These are phyloP conservation scores for Phytophthora foliorum DNA, from an alignment of 352 stramenopile genomes.

Conservation along the genomic window DNA sequence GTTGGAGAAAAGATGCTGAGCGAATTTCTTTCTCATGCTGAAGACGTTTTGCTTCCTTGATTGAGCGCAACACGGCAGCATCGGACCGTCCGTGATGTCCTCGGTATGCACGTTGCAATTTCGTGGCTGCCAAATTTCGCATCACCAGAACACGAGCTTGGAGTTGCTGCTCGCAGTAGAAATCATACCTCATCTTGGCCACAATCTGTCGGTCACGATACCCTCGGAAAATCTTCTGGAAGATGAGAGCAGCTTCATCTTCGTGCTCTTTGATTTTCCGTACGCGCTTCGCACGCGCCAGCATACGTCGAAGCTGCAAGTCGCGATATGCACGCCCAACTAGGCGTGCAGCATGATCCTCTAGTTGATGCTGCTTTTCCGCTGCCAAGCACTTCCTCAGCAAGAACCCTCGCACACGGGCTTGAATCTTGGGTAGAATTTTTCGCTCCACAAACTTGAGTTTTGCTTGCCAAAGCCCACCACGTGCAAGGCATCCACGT, in stretches of 20 bases:
- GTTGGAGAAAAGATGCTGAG: slow-evolving; percentile 72
- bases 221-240: slow-evolving; percentile 82
- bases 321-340: slow-evolving; percentile 68
- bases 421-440: slow-evolving; percentile 83
- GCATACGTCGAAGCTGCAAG: slow-evolving; percentile 58
- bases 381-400: slow-evolving; percentile 52
- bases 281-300: slow-evolving; percentile 56
- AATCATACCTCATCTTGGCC: slow-evolving; percentile 49
- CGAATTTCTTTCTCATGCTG: slow-evolving; percentile 56
- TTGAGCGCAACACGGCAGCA: slow-evolving; percentile 54
- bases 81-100: slow-evolving; percentile 69
- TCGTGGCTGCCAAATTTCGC: slow-evolving; percentile 66
- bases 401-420: slow-evolving; percentile 81
- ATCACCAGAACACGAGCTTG: slow-evolving; percentile 65
- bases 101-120: slow-evolving; percentile 79
- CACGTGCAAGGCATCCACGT: slow-evolving; percentile 77
- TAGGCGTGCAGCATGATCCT: slow-evolving; percentile 45
- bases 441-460: slow-evolving; percentile 71
- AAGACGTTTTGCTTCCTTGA: slow-evolving; percentile 51
- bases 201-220: slow-evolving; percentile 63
- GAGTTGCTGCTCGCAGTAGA: slow-evolving; percentile 55
- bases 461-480: slow-evolving; percentile 78
- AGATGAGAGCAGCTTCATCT: slow-evolving; percentile 71
- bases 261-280: slow-evolving; percentile 65
- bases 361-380: slow-evolving; percentile 38